A percentile compares a stretch with the other conserved stretches of the same genome.
phyloP scores from a whole-genome alignment of 495 filamentous ascomycete species.

The Amniculicola lignicola region DNA sequence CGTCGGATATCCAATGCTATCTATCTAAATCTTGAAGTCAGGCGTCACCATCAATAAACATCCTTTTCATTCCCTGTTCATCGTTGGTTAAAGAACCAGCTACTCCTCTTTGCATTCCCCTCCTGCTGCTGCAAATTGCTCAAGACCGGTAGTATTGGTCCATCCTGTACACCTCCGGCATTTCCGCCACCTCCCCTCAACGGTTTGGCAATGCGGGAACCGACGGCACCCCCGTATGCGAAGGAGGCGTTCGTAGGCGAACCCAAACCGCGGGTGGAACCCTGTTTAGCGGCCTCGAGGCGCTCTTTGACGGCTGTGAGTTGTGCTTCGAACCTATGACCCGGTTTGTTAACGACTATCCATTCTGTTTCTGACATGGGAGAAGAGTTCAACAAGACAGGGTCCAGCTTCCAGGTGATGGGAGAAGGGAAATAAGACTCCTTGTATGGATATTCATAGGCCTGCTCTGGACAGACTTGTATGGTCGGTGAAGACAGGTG shows the following conservation, averaged over 20 bases:
- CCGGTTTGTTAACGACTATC: constrained; percentile 5
- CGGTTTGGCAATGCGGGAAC: constrained; percentile 93
- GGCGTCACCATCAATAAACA: too few relatives aligned
- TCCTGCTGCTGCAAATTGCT: constrained; percentile 36
- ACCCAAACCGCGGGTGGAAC: constrained; percentile 76
- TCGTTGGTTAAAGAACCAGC: constrained; percentile 46
- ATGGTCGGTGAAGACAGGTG: too few relatives aligned
- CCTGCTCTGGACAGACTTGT: too few relatives aligned
- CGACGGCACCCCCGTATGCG: constrained; percentile 63
- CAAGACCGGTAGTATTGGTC: constrained; percentile 13
- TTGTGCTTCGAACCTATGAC: constrained; percentile 85
- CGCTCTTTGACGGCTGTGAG: constrained; percentile 96
- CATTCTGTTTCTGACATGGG: neutral
- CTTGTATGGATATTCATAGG: too few relatives aligned
- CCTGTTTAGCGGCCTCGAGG: constrained; percentile 89
- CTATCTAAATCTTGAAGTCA: too few relatives aligned
- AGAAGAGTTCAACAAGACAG: constrained; percentile 2
- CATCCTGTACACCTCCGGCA: constrained; percentile 47
- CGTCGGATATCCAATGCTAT: too few relatives aligned
- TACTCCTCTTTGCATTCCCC: constrained; percentile 37
- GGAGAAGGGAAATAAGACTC: too few relatives aligned
- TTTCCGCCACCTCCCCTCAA: constrained; percentile 91
- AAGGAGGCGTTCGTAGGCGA: constrained; percentile 60
- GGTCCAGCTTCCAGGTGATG: too few relatives aligned
- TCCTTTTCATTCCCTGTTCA: too few relatives aligned